A percentile compares a stretch with the other conserved stretches of the same genome.
These are phyloP conservation scores for Moricandia moricandioides DNA, from an alignment of 345 rosid species.

Conservation along the genomic window DNA sequence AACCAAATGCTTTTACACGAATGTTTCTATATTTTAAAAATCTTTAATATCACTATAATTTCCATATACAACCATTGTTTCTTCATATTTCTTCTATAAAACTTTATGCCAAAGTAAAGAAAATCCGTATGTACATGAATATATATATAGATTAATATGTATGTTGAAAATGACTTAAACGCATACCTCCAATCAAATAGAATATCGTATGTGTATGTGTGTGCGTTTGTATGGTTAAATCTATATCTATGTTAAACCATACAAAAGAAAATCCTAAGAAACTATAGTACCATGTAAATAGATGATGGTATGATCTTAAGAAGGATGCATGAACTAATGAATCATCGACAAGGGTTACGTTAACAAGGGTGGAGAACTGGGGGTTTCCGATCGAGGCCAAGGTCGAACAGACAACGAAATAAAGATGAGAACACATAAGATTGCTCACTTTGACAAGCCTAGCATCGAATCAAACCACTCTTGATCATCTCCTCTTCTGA, in stretches of 20 bases:
- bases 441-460: conserved; percentile 37
- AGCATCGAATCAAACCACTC: conserved; percentile 35
- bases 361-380: background rate
- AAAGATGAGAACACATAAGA: conserved; percentile 37
- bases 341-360: background rate
- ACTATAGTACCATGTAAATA: background rate
- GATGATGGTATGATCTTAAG: background rate
- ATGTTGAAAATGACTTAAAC: background rate
- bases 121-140: background rate
- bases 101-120: background rate
- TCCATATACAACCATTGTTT: background rate
- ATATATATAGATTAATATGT: background rate
- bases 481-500: conserved; percentile 10
- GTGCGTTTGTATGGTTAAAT: background rate
- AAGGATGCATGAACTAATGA: background rate
- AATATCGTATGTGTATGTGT: background rate
- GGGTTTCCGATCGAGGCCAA: conserved; percentile 24
- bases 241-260: background rate
- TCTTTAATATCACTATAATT: background rate
- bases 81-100: background rate
- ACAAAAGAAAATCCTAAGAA: background rate
- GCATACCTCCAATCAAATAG: background rate
- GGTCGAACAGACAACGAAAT: conserved; percentile 46
- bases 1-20: background rate
- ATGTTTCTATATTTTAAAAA: background rate